phyloP scores from a whole-genome alignment of 257 asterid genomes.

The Solanum virginianum region DNA sequence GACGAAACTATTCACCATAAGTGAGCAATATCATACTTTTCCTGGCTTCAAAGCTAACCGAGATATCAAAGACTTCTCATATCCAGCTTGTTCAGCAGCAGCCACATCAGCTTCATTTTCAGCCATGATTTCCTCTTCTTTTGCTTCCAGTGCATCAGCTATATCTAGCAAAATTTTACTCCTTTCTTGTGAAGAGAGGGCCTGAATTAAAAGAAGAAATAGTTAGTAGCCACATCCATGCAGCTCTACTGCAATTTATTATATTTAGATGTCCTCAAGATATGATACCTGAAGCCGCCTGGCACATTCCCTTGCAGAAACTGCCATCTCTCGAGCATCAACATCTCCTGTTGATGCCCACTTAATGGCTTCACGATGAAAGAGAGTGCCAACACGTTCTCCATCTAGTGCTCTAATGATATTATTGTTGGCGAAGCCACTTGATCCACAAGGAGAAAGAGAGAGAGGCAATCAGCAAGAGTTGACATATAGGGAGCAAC shows the following conservation, averaged over 20 bases:
- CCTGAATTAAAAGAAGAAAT: slow-evolving; percentile 20
- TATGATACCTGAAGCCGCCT: slow-evolving; percentile 46
- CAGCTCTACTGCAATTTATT: neutral
- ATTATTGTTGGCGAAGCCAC: slow-evolving; percentile 55
- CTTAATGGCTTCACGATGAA: slow-evolving; percentile 58
- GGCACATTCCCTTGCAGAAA: slow-evolving; percentile 72
- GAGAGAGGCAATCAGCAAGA: neutral
- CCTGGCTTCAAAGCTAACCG: slow-evolving; percentile 50
- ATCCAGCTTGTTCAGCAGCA: slow-evolving; percentile 51
- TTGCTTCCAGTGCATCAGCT: slow-evolving; percentile 60
- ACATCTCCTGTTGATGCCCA: slow-evolving; percentile 39
- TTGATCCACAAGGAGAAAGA: slow-evolving; percentile 14
- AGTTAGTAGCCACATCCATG: neutral
- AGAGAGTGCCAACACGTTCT: slow-evolving; percentile 58
- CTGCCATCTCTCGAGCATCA: slow-evolving; percentile 54
- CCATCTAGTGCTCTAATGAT: slow-evolving; percentile 56
- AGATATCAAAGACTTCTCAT: slow-evolving; percentile 58
- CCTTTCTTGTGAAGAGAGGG: slow-evolving; percentile 55
- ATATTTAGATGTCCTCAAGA: neutral
- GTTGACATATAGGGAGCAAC: neutral
- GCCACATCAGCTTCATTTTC: slow-evolving; percentile 65
- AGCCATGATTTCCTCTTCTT: slow-evolving; percentile 20
- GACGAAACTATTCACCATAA: neutral
- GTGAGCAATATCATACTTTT: slow-evolving; percentile 30
- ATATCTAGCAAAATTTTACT: slow-evolving; percentile 46